Conservation (phyloP, 345 rosid genomes). For the Clausena lansium region DNA sequence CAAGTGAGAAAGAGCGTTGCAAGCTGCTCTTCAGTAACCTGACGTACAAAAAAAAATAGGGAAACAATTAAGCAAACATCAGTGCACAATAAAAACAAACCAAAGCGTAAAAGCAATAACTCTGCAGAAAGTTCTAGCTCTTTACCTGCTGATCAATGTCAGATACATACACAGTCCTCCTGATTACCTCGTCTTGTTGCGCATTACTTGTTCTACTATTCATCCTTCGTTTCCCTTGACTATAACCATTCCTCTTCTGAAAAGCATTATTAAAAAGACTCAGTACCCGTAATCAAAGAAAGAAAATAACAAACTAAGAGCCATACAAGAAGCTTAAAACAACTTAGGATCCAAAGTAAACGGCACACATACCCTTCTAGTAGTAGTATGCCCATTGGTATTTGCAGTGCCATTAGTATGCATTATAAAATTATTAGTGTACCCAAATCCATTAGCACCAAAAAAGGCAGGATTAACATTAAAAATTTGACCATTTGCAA, state of each 20-base stretch:
- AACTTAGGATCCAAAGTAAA: not conserved
- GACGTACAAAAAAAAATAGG: slow-evolving; percentile 5
- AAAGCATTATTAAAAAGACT: slow-evolving; percentile 12
- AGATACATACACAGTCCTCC: slow-evolving; percentile 81
- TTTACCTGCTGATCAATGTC: slow-evolving; percentile 78
- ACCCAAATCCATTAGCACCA: slow-evolving; percentile 54
- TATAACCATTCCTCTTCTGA: slow-evolving; percentile 69
- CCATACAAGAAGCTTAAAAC: not conserved
- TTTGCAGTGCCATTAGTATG: slow-evolving; percentile 40
- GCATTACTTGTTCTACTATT: slow-evolving; percentile 83
- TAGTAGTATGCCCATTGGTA: slow-evolving; percentile 46
- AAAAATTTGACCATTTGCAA: slow-evolving; percentile 30
- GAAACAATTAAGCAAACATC: slow-evolving; percentile 10
- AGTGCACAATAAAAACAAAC: slow-evolving; percentile 13
- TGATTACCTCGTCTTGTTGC: slow-evolving; percentile 85
- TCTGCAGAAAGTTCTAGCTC: not conserved
- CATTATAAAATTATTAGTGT: slow-evolving; percentile 50
- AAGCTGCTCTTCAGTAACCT: slow-evolving; percentile 95
- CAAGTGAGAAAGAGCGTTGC: slow-evolving; percentile 78
- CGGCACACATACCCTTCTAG: slow-evolving; percentile 60
- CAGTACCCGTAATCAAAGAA: not conserved
- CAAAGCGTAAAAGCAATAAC: not conserved
- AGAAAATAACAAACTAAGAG: slow-evolving; percentile 12
- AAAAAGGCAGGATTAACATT: slow-evolving; percentile 34
- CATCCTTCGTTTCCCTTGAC: slow-evolving; percentile 75